Evolutionary conservation across 352 stramenopile species (phyloP), one percentile per base, ranked within the genome.

Genomic region (Globisporangium nunn): DNA sequence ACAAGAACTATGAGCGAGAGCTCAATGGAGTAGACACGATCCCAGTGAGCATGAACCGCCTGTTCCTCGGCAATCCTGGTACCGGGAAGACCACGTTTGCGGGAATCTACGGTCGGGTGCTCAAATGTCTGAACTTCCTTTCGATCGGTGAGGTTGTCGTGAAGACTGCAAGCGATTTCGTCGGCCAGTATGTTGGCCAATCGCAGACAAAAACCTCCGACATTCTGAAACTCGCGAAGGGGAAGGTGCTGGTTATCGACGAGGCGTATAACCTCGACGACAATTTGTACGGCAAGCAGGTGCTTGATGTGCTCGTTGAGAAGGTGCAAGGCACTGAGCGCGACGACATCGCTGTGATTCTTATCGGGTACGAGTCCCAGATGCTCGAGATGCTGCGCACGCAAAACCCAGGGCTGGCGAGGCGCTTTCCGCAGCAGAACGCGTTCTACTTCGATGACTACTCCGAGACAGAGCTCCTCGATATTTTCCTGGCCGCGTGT

Each of bases 371-470:
- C 51, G 75, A 93, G 49, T 67, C 84, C 12, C 69, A 95, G 55
- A 97, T 98, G 91, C 64, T 82, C 15, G 74, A 95, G 56, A 97
- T 98, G 82, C 69, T 98, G 43, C 71, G 82, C 0, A 82, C 81
- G 3, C 75, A 93, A 52, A 98, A 98, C 62, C 81, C 87, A 15
- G 93, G 93, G 5, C 58, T 98, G 4, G 70, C 66, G 11, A 81
- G 91, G 12, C 81, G 91, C 1, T 98, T 98, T 67, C 78, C 82
- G 12, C 63, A 82, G 12, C 74, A 97, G 54, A 82, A 95, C 52
- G 88, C 88, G 2, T 97, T 98, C 56, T 68, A 75, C 50, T 98
- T 97, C 62, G 91, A 97, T 30, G 91, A 98, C 66, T 98, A 97
- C 57, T 81, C 75, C 33, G 83, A 96, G 44, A 58, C 75, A 14